These are phyloP conservation scores for Hypomyces rosellus DNA, from an alignment of 2,329 filamentous ascomycete genomes.

Conservation along the genomic window DNA sequence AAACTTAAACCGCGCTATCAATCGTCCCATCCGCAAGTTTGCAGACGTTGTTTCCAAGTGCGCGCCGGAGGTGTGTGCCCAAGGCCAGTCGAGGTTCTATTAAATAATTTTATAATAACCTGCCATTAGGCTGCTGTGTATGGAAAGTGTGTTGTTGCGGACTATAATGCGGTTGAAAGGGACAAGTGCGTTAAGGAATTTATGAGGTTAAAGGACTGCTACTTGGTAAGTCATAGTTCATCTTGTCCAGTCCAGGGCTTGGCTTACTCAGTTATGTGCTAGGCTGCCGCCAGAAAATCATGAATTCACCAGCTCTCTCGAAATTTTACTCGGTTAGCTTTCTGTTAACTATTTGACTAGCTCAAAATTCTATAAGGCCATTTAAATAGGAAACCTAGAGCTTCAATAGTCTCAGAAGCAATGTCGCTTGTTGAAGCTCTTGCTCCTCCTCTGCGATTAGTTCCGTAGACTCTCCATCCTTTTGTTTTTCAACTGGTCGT, in stretches of 20 bases:
- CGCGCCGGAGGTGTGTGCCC: slow-evolving; percentile 42
- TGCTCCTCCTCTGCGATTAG: slow-evolving; percentile 79
- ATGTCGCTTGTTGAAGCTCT: slow-evolving; percentile 76
- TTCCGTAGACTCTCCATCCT: slow-evolving; percentile 19
- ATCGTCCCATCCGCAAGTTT: slow-evolving; percentile 49
- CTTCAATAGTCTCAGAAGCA: slow-evolving; percentile 69
- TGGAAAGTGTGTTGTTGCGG: slow-evolving; percentile 82
- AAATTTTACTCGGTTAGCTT: slow-evolving; percentile 7
- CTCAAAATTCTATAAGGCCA: background rate
- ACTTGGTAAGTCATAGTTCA: slow-evolving; percentile 24
- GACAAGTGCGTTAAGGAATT: slow-evolving; percentile 89
- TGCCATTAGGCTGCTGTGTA: slow-evolving; percentile 66
- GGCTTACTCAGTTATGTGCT: background rate
- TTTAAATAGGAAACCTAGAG: slow-evolving; percentile 42
- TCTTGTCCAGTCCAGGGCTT: slow-evolving; percentile 2
- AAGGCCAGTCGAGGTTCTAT: background rate
- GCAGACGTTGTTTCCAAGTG: slow-evolving; percentile 50
- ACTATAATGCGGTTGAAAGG: slow-evolving; percentile 86
- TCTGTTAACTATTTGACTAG: slow-evolving; percentile 6
- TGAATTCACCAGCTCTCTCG: background rate
- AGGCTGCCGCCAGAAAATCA: slow-evolving; percentile 6
- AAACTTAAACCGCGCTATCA: slow-evolving; percentile 20
- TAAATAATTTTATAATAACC: background rate
- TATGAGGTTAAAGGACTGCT: slow-evolving; percentile 78
- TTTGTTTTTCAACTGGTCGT: slow-evolving; percentile 58